Conservation (phyloP, 2,329 filamentous ascomycete genomes). For the Aspergillus piperis region DNA sequence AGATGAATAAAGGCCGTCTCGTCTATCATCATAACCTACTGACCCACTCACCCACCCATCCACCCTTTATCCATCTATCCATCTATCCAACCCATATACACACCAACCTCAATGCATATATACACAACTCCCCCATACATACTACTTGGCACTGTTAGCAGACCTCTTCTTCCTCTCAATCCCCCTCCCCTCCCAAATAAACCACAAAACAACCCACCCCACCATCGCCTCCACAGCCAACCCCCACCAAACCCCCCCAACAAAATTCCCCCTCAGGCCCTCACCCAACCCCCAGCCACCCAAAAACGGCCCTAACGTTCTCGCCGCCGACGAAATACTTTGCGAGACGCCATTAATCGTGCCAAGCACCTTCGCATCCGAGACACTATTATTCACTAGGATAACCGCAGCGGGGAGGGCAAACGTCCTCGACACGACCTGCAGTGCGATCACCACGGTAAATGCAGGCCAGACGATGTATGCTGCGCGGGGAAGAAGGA, state of each 20-base stretch:
- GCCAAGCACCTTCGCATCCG: slow-evolving; percentile 57
- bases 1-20: too few species aligned
- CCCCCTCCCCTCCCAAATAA: slow-evolving; percentile 65
- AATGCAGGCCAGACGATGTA: slow-evolving; percentile 66
- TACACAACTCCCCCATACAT: not conserved
- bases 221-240: slow-evolving; percentile 56
- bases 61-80: too few species aligned
- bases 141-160: slow-evolving; percentile 19
- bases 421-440: slow-evolving; percentile 74
- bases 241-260: slow-evolving; percentile 61
- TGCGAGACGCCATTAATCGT: slow-evolving; percentile 63
- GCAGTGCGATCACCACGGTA: slow-evolving; percentile 63
- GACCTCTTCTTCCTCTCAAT: slow-evolving; percentile 51
- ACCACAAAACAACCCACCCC: slow-evolving; percentile 61
- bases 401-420: slow-evolving; percentile 61
- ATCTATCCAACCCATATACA: not conserved
- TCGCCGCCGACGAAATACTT: slow-evolving; percentile 55
- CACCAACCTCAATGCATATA: not conserved
- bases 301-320: slow-evolving; percentile 59
- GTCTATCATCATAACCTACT: too few species aligned
- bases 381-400: slow-evolving; percentile 61
- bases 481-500: slow-evolving; percentile 61
- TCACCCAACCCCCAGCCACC: slow-evolving; percentile 57
- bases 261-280: slow-evolving; percentile 55
- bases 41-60: too few species aligned